Conservation (phyloP, 108 stramenopile genomes). For the Nitzschia palea region DNA sequence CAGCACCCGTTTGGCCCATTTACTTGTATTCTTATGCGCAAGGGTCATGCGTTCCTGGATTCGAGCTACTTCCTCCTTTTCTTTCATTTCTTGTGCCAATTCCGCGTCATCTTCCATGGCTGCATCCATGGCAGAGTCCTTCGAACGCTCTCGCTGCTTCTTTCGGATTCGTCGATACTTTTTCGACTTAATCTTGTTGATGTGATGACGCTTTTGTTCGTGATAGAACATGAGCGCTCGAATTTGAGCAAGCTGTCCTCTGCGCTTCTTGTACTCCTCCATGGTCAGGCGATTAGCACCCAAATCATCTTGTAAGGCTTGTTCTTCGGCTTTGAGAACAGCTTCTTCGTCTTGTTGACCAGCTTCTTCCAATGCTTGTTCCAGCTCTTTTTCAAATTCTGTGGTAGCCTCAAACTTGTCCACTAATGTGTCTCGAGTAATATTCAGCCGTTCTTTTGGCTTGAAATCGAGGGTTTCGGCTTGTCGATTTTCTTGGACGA, state of each 20-base stretch:
- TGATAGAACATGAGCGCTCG: slow-evolving; percentile 98
- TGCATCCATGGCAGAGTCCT: slow-evolving; percentile 77
- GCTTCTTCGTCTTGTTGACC: slow-evolving; percentile 84
- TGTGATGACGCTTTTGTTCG: slow-evolving; percentile 96
- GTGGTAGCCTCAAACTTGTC: slow-evolving; percentile 86
- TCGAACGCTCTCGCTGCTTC: slow-evolving; percentile 75
- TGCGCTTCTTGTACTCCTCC: slow-evolving; percentile 91
- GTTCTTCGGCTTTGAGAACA: slow-evolving; percentile 64
- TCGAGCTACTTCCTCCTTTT: slow-evolving; percentile 91
- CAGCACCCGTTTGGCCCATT: slow-evolving; percentile 94
- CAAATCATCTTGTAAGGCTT: slow-evolving; percentile 71
- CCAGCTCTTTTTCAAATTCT: slow-evolving; percentile 92
- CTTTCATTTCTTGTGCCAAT: slow-evolving; percentile 68
- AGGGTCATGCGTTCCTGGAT: slow-evolving; percentile 97
- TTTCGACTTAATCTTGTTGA: slow-evolving; percentile 99
- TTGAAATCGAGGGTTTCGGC: slow-evolving; percentile 94
- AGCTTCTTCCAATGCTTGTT: slow-evolving; percentile 77
- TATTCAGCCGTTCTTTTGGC: slow-evolving; percentile 50
- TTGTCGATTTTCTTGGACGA: slow-evolving; percentile 86
- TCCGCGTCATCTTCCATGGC: slow-evolving; percentile 65
- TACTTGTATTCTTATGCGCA: slow-evolving; percentile 95
- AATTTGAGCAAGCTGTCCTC: slow-evolving; percentile 94
- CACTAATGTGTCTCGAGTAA: slow-evolving; percentile 67
- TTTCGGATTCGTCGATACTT: slow-evolving; percentile 95
- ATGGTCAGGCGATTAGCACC: slow-evolving; percentile 80